Evolutionary conservation across 495 filamentous ascomycete genomes (phyloP), one percentile per base, ranked within the genome.

Genomic region (Daldinia bambusicola): DNA sequence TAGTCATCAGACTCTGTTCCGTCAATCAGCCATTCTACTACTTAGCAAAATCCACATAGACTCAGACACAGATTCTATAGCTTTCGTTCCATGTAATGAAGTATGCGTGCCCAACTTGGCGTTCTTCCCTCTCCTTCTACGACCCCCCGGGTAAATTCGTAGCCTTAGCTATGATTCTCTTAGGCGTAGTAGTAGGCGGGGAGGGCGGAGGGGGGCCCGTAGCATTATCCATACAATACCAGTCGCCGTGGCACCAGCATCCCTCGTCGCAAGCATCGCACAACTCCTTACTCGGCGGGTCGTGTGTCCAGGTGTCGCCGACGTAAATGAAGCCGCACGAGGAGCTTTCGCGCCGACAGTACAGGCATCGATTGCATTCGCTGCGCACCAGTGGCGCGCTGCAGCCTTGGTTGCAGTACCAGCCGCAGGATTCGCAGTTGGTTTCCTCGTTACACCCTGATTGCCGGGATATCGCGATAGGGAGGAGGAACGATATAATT

Each of bases 291-390:
- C 67, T 69, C 0, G 72, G 69, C 41, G 69, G 61, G 48, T 74
- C 50, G 1, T 56, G 16, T 6, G 55, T 55, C 72, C 69, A 66
- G 0, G 53, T 50, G 14, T 67, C 55, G 22, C 64, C 13, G 38
- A 75, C 53, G 26, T 51, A 12, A 2, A 69, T 34, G 43, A 69
- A 75, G 5, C 48, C 53, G 59, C 72, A 75, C n/a, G 65, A 51
- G 14, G 61, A 66, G 51, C 65, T 72, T 62, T 75, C 72, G 9
- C 72, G 72, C 14, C 72, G 72, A 57, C 73, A 75, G 66, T 72
- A 75, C 18, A 75, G 66, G 9, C 73, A 73, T 16, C 61, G 62
- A 36, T 26, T 36, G 41, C 73, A 75, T 13, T 72, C 57, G 45
- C 31, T 30, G 14, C 26, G 18, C 31, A 45, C 30, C 1, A 75